Evolutionary conservation across 306 rosid species (phyloP).

Genomic region (cucumber (Cucumis sativus)): DNA sequence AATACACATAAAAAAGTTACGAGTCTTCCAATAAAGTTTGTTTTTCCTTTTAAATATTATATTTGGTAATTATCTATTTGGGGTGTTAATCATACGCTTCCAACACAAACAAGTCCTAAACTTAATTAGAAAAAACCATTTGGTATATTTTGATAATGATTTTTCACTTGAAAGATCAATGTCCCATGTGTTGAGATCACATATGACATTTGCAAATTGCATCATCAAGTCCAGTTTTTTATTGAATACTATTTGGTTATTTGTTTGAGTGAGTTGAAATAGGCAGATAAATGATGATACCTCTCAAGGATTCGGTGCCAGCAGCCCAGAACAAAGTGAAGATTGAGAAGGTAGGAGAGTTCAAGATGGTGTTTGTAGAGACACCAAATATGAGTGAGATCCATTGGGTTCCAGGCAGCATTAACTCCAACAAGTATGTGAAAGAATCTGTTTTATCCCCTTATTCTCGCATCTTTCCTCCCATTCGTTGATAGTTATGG

Average conservation of each 20-base stretch:
- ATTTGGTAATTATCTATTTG: too few relatives aligned
- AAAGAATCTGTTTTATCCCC: constrained; percentile 44
- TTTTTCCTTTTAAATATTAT: too few relatives aligned
- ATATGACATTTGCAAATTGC: neutral
- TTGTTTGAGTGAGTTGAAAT: neutral
- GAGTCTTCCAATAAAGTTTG: too few relatives aligned
- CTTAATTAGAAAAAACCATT: too few relatives aligned
- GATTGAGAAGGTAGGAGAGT: constrained; percentile 57
- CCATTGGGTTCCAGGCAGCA: constrained; percentile 53
- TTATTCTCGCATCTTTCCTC: constrained; percentile 47
- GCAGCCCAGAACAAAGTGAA: constrained; percentile 81
- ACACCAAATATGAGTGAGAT: constrained; percentile 85
- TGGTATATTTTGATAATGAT: too few relatives aligned
- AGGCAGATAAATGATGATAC: constrained; percentile 9
- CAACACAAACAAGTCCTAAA: too few relatives aligned
- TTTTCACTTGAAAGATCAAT: too few relatives aligned
- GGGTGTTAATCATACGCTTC: too few relatives aligned
- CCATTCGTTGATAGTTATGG: neutral
- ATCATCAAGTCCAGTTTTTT: neutral
- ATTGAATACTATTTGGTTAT: neutral
- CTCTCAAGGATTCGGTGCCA: constrained; percentile 51
- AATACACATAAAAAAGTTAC: too few relatives aligned
- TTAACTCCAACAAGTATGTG: constrained; percentile 31
- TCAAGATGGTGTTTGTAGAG: constrained; percentile 56
- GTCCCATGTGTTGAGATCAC: too few relatives aligned